Evolutionary conservation across 345 rosid species (phyloP), one percentile per base, ranked within the genome.

Genomic region (Brassica rapa): DNA sequence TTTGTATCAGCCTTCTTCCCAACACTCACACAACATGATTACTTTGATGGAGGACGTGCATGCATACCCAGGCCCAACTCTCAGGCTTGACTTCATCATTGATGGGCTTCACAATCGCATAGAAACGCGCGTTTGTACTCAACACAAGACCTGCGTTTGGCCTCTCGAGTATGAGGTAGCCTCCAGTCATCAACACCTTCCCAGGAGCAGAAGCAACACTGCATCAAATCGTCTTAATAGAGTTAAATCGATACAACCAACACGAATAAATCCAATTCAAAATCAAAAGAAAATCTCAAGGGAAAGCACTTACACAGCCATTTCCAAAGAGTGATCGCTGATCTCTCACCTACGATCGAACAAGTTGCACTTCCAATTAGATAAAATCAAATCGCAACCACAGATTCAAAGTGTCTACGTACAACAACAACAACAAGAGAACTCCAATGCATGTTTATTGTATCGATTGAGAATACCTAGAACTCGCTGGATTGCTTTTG

Each of bases 201-300:
- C 98, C 97, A 43, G 99, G 98, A 78, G 99, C 98, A 74, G 98
- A 95, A 82, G 96, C 97, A 82, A 91, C 90, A 61, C 98, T 94
- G 85, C 55, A 57, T 39, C 27, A 76, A 57, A 24, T 4, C 32
- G 12, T 6, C 55, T 7, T 0, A 1, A 46, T 14, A 46, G 14
- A 46, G 5, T 46, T 16, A 46, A 46, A 46, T 14, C 53, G 53
- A 43, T 43, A 43, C 53, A 43, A 43, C 55, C 55, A 46, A 46
- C 46, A 43, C 51, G 2, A 46, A 46, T 1, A 46, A 46, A 46
- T 46, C 55, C 55, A 46, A 46, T 46, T 46, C 55, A 46, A 46
- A 46, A 46, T 14, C 6, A 46, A 46, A 46, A 46, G 5, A 14
- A 51, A 43, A 11, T 43, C 15, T 12, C 51, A 43, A 15, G 21